phyloP scores from a whole-genome alignment of 192 early-diverging fungal genomes.

The Fimicolochytrium jonesii region DNA sequence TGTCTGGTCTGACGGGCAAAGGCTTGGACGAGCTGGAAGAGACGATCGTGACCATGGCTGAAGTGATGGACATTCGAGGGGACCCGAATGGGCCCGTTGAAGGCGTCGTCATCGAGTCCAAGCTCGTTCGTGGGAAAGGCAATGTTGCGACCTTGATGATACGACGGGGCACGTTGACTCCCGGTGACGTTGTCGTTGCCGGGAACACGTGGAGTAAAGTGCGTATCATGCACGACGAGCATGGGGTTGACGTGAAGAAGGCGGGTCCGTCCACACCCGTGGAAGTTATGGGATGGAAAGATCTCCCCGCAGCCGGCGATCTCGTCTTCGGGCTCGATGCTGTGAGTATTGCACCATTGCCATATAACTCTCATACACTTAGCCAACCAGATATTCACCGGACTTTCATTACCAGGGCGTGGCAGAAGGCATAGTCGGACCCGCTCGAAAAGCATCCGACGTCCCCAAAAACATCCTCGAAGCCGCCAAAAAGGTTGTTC shows the following conservation, averaged over 20 bases:
- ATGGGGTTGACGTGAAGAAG: constrained; percentile 61
- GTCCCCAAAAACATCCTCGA: constrained; percentile 36
- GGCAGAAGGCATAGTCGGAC: background rate
- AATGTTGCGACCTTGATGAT: constrained; percentile 86
- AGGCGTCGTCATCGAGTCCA: constrained; percentile 83
- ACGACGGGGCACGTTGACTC: constrained; percentile 77
- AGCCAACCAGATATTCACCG: too few relatives aligned
- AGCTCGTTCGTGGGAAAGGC: constrained; percentile 78
- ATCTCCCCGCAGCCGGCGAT: constrained; percentile 86
- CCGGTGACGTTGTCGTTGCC: constrained; percentile 77
- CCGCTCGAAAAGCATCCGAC: constrained; percentile 1
- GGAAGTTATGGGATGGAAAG: constrained; percentile 89
- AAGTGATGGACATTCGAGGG: constrained; percentile 83
- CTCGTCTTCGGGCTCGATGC: constrained; percentile 69
- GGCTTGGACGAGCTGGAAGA: constrained; percentile 88
- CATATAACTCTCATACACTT: too few relatives aligned
- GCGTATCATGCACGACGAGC: constrained; percentile 75
- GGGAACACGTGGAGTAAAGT: constrained; percentile 87
- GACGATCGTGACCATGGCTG: constrained; percentile 78
- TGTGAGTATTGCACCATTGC: too few relatives aligned
- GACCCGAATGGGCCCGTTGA: constrained; percentile 75
- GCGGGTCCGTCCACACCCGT: constrained; percentile 85
- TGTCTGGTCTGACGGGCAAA: constrained; percentile 81
- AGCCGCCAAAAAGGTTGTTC: constrained; percentile 72
- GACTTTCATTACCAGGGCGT: background rate